These are phyloP conservation scores for Candida takata DNA, from an alignment of 805 yeast species.

Conservation along the genomic window DNA sequence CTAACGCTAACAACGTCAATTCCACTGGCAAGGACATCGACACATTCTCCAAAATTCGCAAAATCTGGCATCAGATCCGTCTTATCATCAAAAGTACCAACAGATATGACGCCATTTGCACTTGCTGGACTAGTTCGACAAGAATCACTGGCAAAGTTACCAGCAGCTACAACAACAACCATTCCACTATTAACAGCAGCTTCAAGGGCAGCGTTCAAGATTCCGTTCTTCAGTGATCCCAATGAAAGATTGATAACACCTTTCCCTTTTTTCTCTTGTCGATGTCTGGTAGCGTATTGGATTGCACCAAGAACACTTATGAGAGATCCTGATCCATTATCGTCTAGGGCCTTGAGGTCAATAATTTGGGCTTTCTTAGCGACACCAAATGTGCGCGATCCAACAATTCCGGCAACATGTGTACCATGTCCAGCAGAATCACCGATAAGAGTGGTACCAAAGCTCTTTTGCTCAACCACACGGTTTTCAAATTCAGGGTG, in stretches of 20 bases:
- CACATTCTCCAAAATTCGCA: slow-evolving; percentile 93
- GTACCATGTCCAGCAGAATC: slow-evolving; percentile 89
- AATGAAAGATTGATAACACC: slow-evolving; percentile 77
- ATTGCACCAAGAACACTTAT: slow-evolving; percentile 59
- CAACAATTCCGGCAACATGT: slow-evolving; percentile 86
- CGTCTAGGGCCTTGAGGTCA: slow-evolving; percentile 70
- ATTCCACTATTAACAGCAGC: slow-evolving; percentile 72
- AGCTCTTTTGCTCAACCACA: slow-evolving; percentile 52
- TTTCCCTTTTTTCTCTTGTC: slow-evolving; percentile 27
- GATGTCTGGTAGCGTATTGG: slow-evolving; percentile 61
- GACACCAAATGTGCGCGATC: slow-evolving; percentile 74
- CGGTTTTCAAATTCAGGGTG: slow-evolving; percentile 63
- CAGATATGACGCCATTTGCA: slow-evolving; percentile 62
- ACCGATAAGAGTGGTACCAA: slow-evolving; percentile 51
- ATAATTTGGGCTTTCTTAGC: slow-evolving; percentile 61
- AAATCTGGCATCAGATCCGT: slow-evolving; percentile 67
- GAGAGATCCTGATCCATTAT: slow-evolving; percentile 62
- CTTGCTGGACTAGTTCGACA: slow-evolving; percentile 86
- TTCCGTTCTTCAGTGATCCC: slow-evolving; percentile 62
- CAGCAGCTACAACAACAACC: slow-evolving; percentile 77
- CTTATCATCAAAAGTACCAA: slow-evolving; percentile 82
- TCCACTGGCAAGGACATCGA: slow-evolving; percentile 82
- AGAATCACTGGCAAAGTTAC: slow-evolving; percentile 72
- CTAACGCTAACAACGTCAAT: slow-evolving; percentile 55
- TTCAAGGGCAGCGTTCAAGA: slow-evolving; percentile 67